These are phyloP conservation scores for Penicillium capsulatum DNA, from an alignment of 2,329 filamentous ascomycete species.

Conservation along the genomic window DNA sequence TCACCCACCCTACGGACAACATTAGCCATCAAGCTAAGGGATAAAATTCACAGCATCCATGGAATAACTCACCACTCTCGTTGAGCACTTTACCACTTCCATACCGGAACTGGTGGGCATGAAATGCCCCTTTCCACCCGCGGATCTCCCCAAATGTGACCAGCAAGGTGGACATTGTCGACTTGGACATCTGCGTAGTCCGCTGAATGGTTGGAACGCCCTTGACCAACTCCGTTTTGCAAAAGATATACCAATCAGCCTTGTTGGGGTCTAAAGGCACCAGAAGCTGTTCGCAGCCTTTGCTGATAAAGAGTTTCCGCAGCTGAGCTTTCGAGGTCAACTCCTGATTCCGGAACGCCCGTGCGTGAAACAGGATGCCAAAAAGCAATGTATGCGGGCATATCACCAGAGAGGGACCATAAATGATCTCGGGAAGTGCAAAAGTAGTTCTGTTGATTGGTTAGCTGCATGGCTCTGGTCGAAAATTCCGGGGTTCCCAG, in stretches of 20 bases:
- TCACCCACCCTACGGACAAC: slow-evolving; percentile 18
- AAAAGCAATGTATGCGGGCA: too few relatives aligned
- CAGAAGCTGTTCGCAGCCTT: slow-evolving; percentile 16
- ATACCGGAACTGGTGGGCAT: slow-evolving; percentile 23
- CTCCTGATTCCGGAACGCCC: too few relatives aligned
- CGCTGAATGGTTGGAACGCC: slow-evolving; percentile 16
- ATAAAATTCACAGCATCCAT: slow-evolving; percentile 2
- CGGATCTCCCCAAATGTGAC: slow-evolving; percentile 18
- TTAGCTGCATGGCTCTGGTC: too few relatives aligned
- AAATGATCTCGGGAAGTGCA: too few relatives aligned
- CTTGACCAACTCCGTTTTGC: slow-evolving; percentile 13
- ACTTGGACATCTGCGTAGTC: slow-evolving; percentile 13
- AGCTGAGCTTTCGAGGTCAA: slow-evolving; percentile 24
- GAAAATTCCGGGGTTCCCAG: too few relatives aligned
- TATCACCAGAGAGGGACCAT: too few relatives aligned
- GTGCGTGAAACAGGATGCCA: too few relatives aligned
- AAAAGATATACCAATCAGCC: slow-evolving; percentile 24
- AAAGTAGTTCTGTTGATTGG: too few relatives aligned
- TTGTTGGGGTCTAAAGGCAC: slow-evolving; percentile 21
- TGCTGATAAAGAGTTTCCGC: slow-evolving; percentile 15
- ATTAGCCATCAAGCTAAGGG: slow-evolving; percentile 1
- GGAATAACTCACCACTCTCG: slow-evolving; percentile 17
- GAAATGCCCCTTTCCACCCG: slow-evolving; percentile 18
- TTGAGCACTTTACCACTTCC: slow-evolving; percentile 19
- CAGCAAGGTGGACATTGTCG: slow-evolving; percentile 11